These are phyloP conservation scores for Gymnopus androsaceus DNA, from an alignment of 1,284 basidiomycete genomes.

Conservation along the genomic window DNA sequence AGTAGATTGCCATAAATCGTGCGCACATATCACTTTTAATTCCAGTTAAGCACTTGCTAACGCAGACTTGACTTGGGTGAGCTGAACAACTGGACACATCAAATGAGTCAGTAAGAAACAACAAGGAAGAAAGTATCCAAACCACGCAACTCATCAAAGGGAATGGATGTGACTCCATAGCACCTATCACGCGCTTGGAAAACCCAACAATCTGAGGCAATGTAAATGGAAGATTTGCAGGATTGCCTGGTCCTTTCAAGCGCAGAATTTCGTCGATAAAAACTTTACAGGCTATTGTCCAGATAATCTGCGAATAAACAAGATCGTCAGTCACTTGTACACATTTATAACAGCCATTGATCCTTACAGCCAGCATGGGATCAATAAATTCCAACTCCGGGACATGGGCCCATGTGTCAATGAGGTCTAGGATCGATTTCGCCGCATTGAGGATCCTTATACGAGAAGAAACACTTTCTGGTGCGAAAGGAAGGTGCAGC, in stretches of 20 bases:
- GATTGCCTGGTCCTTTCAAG: not conserved
- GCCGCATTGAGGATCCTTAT: constrained; percentile 28
- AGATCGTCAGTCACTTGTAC: no score
- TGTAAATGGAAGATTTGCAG: not conserved
- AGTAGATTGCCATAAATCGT: no score
- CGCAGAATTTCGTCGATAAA: constrained; percentile 17
- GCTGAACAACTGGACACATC: not conserved
- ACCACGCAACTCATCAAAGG: constrained; percentile 2
- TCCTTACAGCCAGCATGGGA: constrained; percentile 32
- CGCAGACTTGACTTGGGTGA: not conserved
- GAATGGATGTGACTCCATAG: not conserved
- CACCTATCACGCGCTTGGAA: not conserved
- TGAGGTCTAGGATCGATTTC: constrained; percentile 25
- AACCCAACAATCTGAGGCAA: not conserved
- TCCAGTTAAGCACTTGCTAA: not conserved
- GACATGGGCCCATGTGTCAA: constrained; percentile 22
- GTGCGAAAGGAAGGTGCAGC: constrained; percentile 34
- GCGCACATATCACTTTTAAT: no score
- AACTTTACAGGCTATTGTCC: constrained; percentile 22
- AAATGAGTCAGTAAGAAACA: not conserved
- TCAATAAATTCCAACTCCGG: constrained; percentile 25
- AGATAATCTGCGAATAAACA: constrained; percentile 20
- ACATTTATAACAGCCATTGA: not conserved
- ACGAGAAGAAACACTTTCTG: constrained; percentile 25
- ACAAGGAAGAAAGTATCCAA: not conserved